Conservation (phyloP, 139 green algal genomes). For the Micractinium sp. region DNA sequence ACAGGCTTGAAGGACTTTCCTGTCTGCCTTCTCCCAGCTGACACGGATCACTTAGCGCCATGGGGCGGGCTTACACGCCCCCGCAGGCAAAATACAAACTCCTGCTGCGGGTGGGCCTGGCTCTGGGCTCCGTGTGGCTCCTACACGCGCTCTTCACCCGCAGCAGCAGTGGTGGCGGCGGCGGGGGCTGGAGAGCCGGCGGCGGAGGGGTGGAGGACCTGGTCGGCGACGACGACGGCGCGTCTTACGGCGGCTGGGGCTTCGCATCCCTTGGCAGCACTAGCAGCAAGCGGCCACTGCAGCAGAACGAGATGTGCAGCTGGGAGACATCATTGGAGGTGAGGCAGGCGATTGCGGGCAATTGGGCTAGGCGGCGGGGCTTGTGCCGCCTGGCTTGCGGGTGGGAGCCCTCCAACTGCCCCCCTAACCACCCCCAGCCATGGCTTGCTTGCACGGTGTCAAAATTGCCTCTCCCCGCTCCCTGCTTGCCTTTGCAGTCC, state of each 20-base stretch:
- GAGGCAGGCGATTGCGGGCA: neutral
- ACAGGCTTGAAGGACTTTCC: no score
- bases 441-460: neutral
- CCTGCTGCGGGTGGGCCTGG: neutral
- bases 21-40: no score
- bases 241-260: neutral
- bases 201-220: neutral
- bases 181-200: neutral
- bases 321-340: conserved; percentile 12
- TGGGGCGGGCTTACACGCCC: neutral
- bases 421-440: neutral
- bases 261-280: neutral
- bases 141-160: neutral
- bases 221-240: neutral
- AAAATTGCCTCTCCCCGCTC: neutral
- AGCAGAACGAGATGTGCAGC: conserved; percentile 14
- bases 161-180: neutral
- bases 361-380: no score
- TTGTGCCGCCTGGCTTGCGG: neutral
- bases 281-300: neutral
- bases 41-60: neutral
- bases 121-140: neutral
- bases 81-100: neutral
- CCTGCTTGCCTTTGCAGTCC: neutral
- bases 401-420: neutral